phyloP scores from a whole-genome alignment of 2,329 filamentous ascomycete genomes.

The Aschersonia sp. region DNA sequence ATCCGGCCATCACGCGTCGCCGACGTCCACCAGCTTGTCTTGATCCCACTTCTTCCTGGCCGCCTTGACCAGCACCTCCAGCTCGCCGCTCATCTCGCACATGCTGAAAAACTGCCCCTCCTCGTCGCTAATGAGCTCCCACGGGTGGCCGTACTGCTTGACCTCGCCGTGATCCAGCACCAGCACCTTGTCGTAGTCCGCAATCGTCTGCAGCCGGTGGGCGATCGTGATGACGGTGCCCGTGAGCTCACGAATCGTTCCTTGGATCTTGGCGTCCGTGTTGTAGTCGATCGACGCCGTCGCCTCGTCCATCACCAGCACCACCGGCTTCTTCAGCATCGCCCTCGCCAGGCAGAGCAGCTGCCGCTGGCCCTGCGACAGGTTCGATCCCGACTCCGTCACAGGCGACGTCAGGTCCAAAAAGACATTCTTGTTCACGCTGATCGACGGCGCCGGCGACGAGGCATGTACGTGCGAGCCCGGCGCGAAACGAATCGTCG shows the following conservation, averaged over 20 bases:
- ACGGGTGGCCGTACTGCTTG: slow-evolving; percentile 83
- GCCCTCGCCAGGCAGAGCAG: slow-evolving; percentile 87
- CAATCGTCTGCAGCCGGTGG: slow-evolving; percentile 88
- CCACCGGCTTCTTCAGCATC: slow-evolving; percentile 77
- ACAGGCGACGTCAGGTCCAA: slow-evolving; percentile 71
- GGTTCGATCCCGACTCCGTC: slow-evolving; percentile 80
- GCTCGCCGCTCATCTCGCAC: slow-evolving; percentile 50
- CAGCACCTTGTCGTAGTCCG: slow-evolving; percentile 94
- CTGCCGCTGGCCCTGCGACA: slow-evolving; percentile 92
- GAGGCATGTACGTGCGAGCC: not conserved
- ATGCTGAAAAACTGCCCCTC: slow-evolving; percentile 48
- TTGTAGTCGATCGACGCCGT: slow-evolving; percentile 95
- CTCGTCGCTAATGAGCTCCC: slow-evolving; percentile 59
- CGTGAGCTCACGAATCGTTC: slow-evolving; percentile 82
- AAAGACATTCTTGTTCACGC: slow-evolving; percentile 91
- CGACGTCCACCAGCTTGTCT: slow-evolving; percentile 20
- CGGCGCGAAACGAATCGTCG: not conserved
- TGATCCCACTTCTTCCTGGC: slow-evolving; percentile 39
- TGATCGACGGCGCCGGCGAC: slow-evolving; percentile 17
- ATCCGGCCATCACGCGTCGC: slow-evolving; percentile 1
- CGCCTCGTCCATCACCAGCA: slow-evolving; percentile 98
- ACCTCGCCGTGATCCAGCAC: slow-evolving; percentile 82
- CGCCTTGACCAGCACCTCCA: slow-evolving; percentile 32
- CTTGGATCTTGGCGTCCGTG: slow-evolving; percentile 91
- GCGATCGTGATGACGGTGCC: slow-evolving; percentile 96